Evolutionary conservation across 2,329 filamentous ascomycete species (phyloP).

Genomic region (Pseudogymnoascus verrucosus): DNA sequence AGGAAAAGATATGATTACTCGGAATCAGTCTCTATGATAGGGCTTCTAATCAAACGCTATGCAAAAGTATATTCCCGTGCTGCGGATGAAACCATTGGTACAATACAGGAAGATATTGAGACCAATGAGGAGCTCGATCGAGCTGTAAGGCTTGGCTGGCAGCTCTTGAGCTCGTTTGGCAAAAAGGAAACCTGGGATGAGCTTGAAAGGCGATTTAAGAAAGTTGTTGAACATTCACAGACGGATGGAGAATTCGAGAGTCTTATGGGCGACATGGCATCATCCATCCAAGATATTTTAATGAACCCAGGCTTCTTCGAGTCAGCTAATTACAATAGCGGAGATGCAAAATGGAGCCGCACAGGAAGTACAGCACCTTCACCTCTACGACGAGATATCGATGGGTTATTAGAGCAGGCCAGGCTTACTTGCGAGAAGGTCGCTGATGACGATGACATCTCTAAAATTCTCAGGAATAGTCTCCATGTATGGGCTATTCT

Average conservation of each 20-base stretch:
- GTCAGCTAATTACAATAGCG: slow-evolving; percentile 39
- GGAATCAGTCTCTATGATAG: slow-evolving; percentile 73
- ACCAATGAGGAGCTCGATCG: slow-evolving; percentile 67
- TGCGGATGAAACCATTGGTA: slow-evolving; percentile 56
- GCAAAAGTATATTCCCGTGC: slow-evolving; percentile 69
- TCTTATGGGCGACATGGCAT: slow-evolving; percentile 64
- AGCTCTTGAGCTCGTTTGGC: slow-evolving; percentile 71
- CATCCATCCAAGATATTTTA: slow-evolving; percentile 70
- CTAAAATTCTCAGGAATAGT: slow-evolving; percentile 58
- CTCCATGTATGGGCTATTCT: slow-evolving; percentile 62
- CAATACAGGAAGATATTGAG: slow-evolving; percentile 62
- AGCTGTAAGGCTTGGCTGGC: slow-evolving; percentile 74
- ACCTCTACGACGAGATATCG: slow-evolving; percentile 62
- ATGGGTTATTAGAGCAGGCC: slow-evolving; percentile 61
- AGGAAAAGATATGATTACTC: slow-evolving; percentile 73
- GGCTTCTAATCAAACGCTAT: slow-evolving; percentile 69
- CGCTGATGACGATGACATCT: slow-evolving; percentile 62
- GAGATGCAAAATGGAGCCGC: not conserved
- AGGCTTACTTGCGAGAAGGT: slow-evolving; percentile 62
- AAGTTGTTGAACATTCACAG: slow-evolving; percentile 64
- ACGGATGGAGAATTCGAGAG: slow-evolving; percentile 77
- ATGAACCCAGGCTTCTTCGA: slow-evolving; percentile 83
- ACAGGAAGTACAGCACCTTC: slow-evolving; percentile 49
- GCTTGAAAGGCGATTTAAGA: slow-evolving; percentile 59
- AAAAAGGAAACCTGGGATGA: slow-evolving; percentile 66